Conservation (phyloP, 306 rosid species). For the Prinsepia uniflora region DNA sequence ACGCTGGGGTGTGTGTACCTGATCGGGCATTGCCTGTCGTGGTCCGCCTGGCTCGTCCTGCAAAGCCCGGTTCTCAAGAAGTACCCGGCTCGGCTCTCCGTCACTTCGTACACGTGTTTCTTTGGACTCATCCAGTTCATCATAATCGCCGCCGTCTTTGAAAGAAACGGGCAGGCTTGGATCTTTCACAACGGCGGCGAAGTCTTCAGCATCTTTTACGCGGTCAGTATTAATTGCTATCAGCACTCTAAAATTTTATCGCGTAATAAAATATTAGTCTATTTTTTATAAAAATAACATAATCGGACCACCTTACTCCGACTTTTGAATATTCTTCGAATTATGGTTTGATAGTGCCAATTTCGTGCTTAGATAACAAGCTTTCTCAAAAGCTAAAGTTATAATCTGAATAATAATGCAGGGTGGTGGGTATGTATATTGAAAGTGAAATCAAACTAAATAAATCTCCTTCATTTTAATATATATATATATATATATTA, state of each 20-base stretch:
- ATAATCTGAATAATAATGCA: conserved; percentile 2
- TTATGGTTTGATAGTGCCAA: too few relatives aligned
- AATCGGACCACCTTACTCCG: too few relatives aligned
- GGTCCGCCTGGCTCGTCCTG: conserved; percentile 96
- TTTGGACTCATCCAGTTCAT: conserved; percentile 81
- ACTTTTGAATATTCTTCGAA: too few relatives aligned
- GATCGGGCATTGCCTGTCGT: conserved; percentile 85
- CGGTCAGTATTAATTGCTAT: conserved; percentile 41
- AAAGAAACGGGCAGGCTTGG: conserved; percentile 82
- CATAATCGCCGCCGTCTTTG: conserved; percentile 55
- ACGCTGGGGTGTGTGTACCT: conserved; percentile 83
- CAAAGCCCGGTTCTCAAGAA: conserved; percentile 91
- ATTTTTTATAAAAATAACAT: too few relatives aligned
- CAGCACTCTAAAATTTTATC: not conserved
- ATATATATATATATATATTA: too few relatives aligned
- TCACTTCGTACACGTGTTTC: conserved; percentile 89
- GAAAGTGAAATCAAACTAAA: not conserved
- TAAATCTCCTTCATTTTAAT: not conserved
- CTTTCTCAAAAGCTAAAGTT: not conserved
- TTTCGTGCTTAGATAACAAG: not conserved
- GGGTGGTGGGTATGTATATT: conserved; percentile 4
- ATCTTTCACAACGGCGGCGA: conserved; percentile 70
- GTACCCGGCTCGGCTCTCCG: conserved; percentile 96
- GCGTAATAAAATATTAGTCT: too few relatives aligned
- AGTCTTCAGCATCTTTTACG: conserved; percentile 77